Evolutionary conservation across 805 yeast species (phyloP).

Genomic region (Zygoascus bituminiphila): DNA sequence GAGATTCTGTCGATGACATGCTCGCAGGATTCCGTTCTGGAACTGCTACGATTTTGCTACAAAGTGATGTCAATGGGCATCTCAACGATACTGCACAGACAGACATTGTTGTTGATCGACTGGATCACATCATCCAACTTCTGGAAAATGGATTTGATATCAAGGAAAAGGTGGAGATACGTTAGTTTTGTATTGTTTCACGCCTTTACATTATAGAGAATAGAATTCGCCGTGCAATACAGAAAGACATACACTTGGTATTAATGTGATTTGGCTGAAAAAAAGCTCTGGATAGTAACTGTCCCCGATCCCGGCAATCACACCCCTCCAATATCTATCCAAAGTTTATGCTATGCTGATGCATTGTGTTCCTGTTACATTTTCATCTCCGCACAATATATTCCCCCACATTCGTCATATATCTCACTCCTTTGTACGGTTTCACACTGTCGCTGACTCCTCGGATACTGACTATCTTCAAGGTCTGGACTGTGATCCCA

Average conservation of each 20-base stretch:
- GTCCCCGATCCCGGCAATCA: too few species aligned
- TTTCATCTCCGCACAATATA: slow-evolving; percentile 36
- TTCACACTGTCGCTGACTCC: slow-evolving; percentile 55
- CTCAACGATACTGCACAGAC: slow-evolving; percentile 33
- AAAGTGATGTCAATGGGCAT: slow-evolving; percentile 42
- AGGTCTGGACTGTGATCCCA: slow-evolving; percentile 58
- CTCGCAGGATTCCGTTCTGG: slow-evolving; percentile 58
- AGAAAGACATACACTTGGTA: too few species aligned
- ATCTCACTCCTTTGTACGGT: slow-evolving; percentile 90
- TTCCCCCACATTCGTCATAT: slow-evolving; percentile 57
- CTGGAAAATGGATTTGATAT: slow-evolving; percentile 31
- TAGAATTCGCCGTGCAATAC: too few species aligned
- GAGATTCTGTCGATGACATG: slow-evolving; percentile 68
- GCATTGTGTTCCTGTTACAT: too few species aligned
- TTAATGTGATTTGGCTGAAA: too few species aligned
- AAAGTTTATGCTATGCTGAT: too few species aligned
- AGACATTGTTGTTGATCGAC: slow-evolving; percentile 30
- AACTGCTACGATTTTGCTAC: slow-evolving; percentile 45
- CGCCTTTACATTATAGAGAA: too few species aligned
- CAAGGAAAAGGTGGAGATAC: slow-evolving; percentile 10
- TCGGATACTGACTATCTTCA: slow-evolving; percentile 47
- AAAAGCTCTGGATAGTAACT: too few species aligned
- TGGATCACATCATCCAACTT: slow-evolving; percentile 32
- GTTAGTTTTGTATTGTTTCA: too few species aligned
- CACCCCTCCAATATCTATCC: too few species aligned